phyloP scores from a whole-genome alignment of 2,329 filamentous ascomycete species.

The Didymella sp. region DNA sequence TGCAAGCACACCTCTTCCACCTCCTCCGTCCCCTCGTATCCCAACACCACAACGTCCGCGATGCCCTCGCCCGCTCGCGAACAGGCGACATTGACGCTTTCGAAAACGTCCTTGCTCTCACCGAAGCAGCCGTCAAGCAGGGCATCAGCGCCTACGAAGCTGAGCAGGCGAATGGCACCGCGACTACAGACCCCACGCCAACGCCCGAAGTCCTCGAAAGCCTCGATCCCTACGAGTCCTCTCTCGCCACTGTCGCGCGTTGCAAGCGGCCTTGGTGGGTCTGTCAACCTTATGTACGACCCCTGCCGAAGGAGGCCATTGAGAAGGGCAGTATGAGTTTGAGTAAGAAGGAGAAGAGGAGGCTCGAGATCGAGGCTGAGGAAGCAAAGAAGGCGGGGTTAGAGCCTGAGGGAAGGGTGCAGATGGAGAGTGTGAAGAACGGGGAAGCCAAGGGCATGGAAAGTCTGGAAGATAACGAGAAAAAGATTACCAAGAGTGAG shows the following conservation, averaged over 20 bases:
- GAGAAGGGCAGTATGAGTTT: conserved; percentile 78
- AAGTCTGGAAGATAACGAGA: conserved; percentile 26
- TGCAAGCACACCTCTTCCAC: conserved; percentile 94
- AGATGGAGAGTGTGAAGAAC: conserved; percentile 62
- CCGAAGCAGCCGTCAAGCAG: conserved; percentile 76
- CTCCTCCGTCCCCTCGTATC: conserved; percentile 83
- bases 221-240: conserved; percentile 60
- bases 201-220: conserved; percentile 1
- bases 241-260: conserved; percentile 68
- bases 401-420: conserved; percentile 45
- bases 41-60: conserved; percentile 81
- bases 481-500: conserved; percentile 17
- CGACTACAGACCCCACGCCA: neutral
- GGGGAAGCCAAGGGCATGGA: conserved; percentile 16
- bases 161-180: conserved; percentile 29
- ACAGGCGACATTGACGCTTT: conserved; percentile 77
- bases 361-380: conserved; percentile 51
- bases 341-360: conserved; percentile 69
- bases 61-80: conserved; percentile 75
- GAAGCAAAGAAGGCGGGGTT: conserved; percentile 43
- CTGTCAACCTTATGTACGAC: conserved; percentile 84
- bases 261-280: conserved; percentile 90
- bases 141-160: conserved; percentile 72
- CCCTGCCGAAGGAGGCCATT: conserved; percentile 85
- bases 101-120: conserved; percentile 76